phyloP scores from a whole-genome alignment of 495 filamentous ascomycete genomes.

The Lophiostoma macrostomum region DNA sequence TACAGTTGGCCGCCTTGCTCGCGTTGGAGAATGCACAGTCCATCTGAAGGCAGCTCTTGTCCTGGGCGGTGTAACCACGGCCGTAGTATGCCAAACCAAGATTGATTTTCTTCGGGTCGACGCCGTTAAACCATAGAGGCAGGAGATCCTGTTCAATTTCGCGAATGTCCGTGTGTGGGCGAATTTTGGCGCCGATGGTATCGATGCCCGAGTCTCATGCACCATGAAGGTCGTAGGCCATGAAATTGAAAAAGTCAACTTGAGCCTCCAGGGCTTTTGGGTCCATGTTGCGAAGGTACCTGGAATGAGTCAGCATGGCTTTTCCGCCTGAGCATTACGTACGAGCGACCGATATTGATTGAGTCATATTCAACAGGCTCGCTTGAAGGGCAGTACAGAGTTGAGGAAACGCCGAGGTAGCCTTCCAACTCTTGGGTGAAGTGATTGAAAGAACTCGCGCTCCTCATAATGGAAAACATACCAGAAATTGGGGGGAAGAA shows the following conservation, averaged over 20 bases:
- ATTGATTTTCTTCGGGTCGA: constrained; percentile 41
- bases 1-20: constrained; percentile 8
- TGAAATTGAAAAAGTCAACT: constrained; percentile 52
- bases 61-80: constrained; percentile 41
- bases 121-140: constrained; percentile 43
- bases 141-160: constrained; percentile 40
- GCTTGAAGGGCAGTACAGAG: too few relatives aligned
- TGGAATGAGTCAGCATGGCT: constrained; percentile 26
- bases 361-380: too few relatives aligned
- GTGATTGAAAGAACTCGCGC: too few relatives aligned
- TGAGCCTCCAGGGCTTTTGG: constrained; percentile 41
- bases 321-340: too few relatives aligned
- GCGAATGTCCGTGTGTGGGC: constrained; percentile 42
- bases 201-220: constrained; percentile 37
- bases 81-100: constrained; percentile 48
- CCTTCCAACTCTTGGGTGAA: too few relatives aligned
- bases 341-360: too few relatives aligned
- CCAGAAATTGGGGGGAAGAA: constrained; percentile 34
- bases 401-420: too few relatives aligned
- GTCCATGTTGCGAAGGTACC: constrained; percentile 49
- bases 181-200: constrained; percentile 22
- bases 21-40: constrained; percentile 1
- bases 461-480: too few relatives aligned
- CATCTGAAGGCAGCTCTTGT: constrained; percentile 34
- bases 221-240: constrained; percentile 50